Conservation (phyloP, 352 stramenopile genomes). For the Phytopythium delawarense region DNA sequence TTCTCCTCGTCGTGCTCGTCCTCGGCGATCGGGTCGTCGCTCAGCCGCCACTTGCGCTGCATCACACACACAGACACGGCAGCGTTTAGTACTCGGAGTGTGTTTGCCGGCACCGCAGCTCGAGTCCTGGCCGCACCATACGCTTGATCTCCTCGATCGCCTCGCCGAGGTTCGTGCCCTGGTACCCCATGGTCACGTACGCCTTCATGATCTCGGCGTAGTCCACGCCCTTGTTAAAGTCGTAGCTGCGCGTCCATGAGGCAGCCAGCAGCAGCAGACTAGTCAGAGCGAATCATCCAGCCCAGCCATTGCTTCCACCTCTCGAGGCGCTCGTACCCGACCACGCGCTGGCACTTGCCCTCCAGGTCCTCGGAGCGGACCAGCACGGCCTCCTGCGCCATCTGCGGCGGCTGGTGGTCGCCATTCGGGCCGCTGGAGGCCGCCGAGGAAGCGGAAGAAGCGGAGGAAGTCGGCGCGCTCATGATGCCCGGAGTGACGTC, state of each 20-base stretch:
- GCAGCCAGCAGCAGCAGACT: not conserved
- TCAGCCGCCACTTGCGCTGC: slow-evolving; percentile 94
- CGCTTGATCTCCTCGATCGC: slow-evolving; percentile 98
- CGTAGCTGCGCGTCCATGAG: slow-evolving; percentile 47
- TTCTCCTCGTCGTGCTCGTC: slow-evolving; percentile 92
- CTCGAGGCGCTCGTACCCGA: slow-evolving; percentile 15
- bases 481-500: not conserved
- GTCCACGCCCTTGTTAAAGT: slow-evolving; percentile 90
- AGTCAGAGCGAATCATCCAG: not conserved
- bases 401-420: slow-evolving; percentile 24
- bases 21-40: slow-evolving; percentile 88
- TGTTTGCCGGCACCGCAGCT: no score
- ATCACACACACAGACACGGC: not conserved
- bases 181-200: slow-evolving; percentile 90
- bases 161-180: slow-evolving; percentile 96
- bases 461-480: not conserved
- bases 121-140: slow-evolving; percentile 73
- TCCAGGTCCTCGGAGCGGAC: slow-evolving; percentile 77
- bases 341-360: slow-evolving; percentile 50
- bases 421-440: not conserved
- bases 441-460: not conserved
- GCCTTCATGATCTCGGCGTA: slow-evolving; percentile 81
- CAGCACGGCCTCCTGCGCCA: slow-evolving; percentile 70
- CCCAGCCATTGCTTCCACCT: not conserved
- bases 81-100: no score